A percentile compares a stretch with the other conserved stretches of the same genome.
Conservation (phyloP, 2,329 filamentous ascomycete genomes). For the Dactylellina sp. region DNA sequence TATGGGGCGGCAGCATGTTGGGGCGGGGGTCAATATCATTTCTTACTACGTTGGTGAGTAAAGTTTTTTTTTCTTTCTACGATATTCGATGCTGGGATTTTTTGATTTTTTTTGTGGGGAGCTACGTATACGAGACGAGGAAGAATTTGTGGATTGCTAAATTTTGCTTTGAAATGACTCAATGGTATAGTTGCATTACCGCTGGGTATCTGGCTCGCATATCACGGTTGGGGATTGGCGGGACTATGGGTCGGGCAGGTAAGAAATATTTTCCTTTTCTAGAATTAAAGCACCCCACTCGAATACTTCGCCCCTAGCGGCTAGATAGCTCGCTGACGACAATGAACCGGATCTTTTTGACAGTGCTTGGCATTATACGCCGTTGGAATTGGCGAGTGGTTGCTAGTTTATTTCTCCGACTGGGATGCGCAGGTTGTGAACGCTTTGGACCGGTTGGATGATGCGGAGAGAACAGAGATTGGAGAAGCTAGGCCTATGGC, state of each 20-base stretch:
- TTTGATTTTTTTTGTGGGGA: background rate
- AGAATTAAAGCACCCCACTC: slow-evolving; percentile 5
- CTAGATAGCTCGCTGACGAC: slow-evolving; percentile 23
- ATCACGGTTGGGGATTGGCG: slow-evolving; percentile 83
- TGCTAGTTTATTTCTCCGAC: slow-evolving; percentile 79
- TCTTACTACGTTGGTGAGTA: slow-evolving; percentile 79
- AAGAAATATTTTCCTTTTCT: slow-evolving; percentile 10
- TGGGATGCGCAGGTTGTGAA: slow-evolving; percentile 80
- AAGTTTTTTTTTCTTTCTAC: background rate
- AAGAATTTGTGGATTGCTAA: too few relatives aligned
- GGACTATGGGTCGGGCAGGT: slow-evolving; percentile 84
- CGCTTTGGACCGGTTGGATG: slow-evolving; percentile 78
- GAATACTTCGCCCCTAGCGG: background rate
- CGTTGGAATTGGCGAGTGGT: slow-evolving; percentile 82
- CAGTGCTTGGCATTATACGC: slow-evolving; percentile 80
- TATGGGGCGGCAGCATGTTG: slow-evolving; percentile 88
- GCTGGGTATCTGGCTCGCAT: slow-evolving; percentile 84
- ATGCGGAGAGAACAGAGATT: slow-evolving; percentile 60
- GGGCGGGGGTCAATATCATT: slow-evolving; percentile 81
- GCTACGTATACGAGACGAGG: too few relatives aligned
- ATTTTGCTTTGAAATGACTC: background rate
- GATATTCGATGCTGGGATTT: background rate
- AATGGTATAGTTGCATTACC: slow-evolving; percentile 71
- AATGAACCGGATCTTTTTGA: slow-evolving; percentile 22
- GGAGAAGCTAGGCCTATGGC: slow-evolving; percentile 44